Conservation (phyloP, 768 basidiomycete genomes). For the Rhodotorula kratochvilovae region DNA sequence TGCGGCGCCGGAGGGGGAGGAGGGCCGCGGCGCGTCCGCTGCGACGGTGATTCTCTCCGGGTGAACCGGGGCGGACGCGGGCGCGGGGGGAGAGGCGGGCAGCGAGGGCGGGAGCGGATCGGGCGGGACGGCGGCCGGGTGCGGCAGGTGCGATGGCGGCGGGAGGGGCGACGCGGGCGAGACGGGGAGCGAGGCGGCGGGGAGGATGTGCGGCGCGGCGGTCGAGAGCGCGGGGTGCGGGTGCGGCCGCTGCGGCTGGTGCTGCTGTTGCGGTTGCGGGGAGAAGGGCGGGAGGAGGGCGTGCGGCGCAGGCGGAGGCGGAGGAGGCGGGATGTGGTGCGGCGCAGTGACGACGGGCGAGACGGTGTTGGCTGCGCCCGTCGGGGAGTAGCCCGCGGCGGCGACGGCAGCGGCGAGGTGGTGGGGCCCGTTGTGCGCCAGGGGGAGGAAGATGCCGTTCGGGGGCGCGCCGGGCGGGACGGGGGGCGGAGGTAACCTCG, state of each 20-base stretch:
- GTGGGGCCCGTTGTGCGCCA: conserved; percentile 10
- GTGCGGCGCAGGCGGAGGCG: background rate
- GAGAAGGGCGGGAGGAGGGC: background rate
- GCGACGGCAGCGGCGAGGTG: conserved; percentile 3
- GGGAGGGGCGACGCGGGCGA: conserved; percentile 20
- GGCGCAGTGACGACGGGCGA: no score
- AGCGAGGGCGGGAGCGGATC: background rate
- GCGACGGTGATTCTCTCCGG: conserved; percentile 47
- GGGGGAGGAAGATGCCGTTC: conserved; percentile 24
- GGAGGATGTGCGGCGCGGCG: background rate
- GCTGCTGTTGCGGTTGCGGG: background rate
- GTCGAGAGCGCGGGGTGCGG: background rate
- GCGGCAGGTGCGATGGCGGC: background rate
- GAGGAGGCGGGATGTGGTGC: no score
- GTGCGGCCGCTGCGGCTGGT: background rate
- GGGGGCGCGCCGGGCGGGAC: background rate
- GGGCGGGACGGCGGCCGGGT: background rate
- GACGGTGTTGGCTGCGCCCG: background rate
- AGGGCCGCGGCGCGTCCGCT: background rate
- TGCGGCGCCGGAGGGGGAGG: background rate
- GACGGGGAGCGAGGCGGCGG: conserved; percentile 12
- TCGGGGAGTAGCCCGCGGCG: background rate
- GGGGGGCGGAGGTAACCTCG: background rate
- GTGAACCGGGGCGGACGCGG: background rate
- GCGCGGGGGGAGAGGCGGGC: background rate